A percentile compares a stretch with the other conserved stretches of the same genome.
Conservation (phyloP, 192 early-diverging fungal species). For the Entrophospora sp. region DNA sequence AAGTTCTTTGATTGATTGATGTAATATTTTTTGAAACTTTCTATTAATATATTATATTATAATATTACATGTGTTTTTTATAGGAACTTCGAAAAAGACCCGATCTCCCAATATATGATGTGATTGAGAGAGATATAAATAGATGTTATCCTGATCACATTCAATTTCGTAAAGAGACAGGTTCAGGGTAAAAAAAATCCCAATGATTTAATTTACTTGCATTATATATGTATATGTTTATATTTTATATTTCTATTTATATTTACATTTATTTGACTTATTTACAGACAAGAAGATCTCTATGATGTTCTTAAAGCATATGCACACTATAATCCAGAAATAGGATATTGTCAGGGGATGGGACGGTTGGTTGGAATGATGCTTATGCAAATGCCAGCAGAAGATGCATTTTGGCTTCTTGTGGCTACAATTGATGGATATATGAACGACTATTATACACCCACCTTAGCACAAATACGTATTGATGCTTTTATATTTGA, state of each 20-base stretch:
- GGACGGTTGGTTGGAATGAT: constrained; percentile 85
- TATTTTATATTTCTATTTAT: neutral
- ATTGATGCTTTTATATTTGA: constrained; percentile 82
- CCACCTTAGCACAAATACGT: constrained; percentile 62
- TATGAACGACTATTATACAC: constrained; percentile 72
- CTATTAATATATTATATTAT: too few relatives aligned
- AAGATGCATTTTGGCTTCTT: constrained; percentile 87
- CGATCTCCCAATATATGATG: constrained; percentile 65
- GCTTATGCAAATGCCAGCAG: constrained; percentile 75
- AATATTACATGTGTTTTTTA: too few relatives aligned
- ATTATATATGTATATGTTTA: too few relatives aligned
- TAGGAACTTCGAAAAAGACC: constrained; percentile 28
- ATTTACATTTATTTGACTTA: too few relatives aligned
- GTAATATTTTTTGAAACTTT: too few relatives aligned
- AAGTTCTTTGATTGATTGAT: too few relatives aligned
- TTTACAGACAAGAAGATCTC: constrained; percentile 59
- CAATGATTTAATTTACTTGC: neutral
- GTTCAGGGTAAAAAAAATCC: constrained; percentile 54
- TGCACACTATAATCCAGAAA: constrained; percentile 70
- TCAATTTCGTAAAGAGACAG: constrained; percentile 63
- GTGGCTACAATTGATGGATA: constrained; percentile 64
- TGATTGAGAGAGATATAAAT: constrained; percentile 83
- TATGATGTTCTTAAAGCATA: constrained; percentile 75
- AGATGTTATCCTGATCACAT: constrained; percentile 85
- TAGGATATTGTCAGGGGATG: constrained; percentile 98